Percentiles rank a stretch among this genome's conserved stretches.
phyloP scores from a whole-genome alignment of 73 alveolate genomes.

The Paramecium sexaurelia region DNA sequence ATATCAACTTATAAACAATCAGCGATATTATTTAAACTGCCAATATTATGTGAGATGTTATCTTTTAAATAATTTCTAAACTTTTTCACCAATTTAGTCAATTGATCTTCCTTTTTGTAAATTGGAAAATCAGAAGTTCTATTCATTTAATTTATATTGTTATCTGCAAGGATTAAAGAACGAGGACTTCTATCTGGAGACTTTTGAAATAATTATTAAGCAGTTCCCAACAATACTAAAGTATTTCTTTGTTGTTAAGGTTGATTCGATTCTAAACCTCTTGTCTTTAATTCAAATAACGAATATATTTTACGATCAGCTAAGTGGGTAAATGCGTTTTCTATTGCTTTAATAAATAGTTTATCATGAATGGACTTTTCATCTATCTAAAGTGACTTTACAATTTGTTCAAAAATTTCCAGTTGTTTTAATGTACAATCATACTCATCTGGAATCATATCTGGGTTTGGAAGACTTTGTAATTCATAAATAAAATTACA shows the following conservation, averaged over 20 bases:
- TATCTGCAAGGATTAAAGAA: neutral
- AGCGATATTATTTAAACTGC: neutral
- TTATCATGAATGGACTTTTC: constrained; percentile 9
- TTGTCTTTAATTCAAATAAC: constrained; percentile 8
- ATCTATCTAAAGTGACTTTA: neutral
- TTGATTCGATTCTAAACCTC: constrained; percentile 3
- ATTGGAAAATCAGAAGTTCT: neutral
- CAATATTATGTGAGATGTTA: neutral
- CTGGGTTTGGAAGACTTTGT: constrained; percentile 24
- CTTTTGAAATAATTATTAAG: neutral
- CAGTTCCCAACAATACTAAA: neutral
- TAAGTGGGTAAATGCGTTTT: neutral
- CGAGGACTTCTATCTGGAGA: neutral
- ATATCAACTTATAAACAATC: neutral
- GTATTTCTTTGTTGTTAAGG: neutral
- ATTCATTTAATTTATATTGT: neutral
- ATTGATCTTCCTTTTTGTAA: neutral
- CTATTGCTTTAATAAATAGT: neutral
- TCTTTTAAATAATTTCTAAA: constrained; percentile 7
- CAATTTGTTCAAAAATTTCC: constrained; percentile 23
- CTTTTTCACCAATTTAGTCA: neutral
- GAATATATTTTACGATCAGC: constrained; percentile 23
- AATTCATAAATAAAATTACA: constrained; percentile 7
- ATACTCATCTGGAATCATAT: constrained; percentile 18
- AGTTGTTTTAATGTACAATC: neutral